These are phyloP conservation scores for Blastobotrys raffinosifermentans DNA, from an alignment of 1,139 yeast species.

Conservation along the genomic window DNA sequence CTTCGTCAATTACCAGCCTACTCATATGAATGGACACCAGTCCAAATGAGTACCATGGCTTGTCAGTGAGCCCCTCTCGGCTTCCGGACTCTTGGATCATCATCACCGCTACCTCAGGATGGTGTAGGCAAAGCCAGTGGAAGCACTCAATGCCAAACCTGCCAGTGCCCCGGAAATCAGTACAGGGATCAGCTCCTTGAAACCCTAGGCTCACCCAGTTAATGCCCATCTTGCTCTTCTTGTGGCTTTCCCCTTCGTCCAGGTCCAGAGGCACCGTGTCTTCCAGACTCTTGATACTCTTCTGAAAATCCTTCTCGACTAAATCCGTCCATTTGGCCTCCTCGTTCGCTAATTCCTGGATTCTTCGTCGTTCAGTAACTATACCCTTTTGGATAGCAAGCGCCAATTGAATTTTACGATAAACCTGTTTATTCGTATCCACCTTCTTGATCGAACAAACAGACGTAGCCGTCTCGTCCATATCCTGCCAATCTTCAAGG, in stretches of 20 bases:
- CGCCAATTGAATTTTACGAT: constrained; percentile 2
- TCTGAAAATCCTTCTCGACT: too few species aligned
- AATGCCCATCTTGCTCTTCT: constrained; percentile 17
- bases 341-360: too few species aligned
- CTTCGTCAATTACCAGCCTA: constrained; percentile 18
- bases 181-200: constrained; percentile 35
- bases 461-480: not conserved
- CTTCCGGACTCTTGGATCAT: constrained; percentile 28
- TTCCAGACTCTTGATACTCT: too few species aligned
- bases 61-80: constrained; percentile 6
- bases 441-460: constrained; percentile 7
- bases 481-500: not conserved
- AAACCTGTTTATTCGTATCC: not conserved
- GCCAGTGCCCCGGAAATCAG: constrained; percentile 36
- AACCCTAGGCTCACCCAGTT: constrained; percentile 36
- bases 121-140: constrained; percentile 21
- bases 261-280: too few species aligned
- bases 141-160: constrained; percentile 28
- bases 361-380: too few species aligned
- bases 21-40: constrained; percentile 34
- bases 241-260: too few species aligned
- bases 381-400: not conserved
- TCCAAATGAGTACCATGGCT: constrained; percentile 36
- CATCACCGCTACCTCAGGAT: constrained; percentile 14
- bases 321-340: too few species aligned